Evolutionary conservation across 164 flowering plant species (phyloP), one percentile per base, ranked within the genome.

Genomic region (Buxus sempervirens): DNA sequence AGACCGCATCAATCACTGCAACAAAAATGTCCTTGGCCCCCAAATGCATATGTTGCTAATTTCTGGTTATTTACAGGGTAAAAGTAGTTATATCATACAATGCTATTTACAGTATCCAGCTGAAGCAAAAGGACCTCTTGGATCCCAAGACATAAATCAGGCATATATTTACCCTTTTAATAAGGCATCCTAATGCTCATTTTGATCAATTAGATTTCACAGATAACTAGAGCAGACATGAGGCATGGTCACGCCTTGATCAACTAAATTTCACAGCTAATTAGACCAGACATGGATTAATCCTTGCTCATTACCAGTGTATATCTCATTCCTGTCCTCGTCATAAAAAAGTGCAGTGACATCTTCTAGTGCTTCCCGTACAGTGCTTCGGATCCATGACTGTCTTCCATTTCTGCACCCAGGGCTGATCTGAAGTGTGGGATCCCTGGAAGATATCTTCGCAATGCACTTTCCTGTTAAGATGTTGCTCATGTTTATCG

Each of bases 401-500:
- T 64, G 20, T 0, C 49, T 51, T 1, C 28, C 20, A 27, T 20
- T 67, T 62, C 62, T 75, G 49, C 67, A 63, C 28, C 67, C 18
- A 24, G 66, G 62, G 68, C 72, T 68, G 36, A 68, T 70, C 54
- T 59, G 58, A 54, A 61, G 62, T 22, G 57, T 64, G 60, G 72
- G 69, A 54, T 70, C 68, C 20, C 26, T 51, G 7, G 72, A 61
- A 53, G 63, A 75, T 16, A 73, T 76, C 71, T 79, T 79, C 0
- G 78, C 76, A 54, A 79, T 67, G 72, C 81, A 75, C 61, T 75
- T 72, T 41, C 82, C 77, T 9, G 79, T 79, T 75, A 79, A 56
- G 66, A 79, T 79, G 58, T 75, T 75, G 73, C 81, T 75, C 67
- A 79, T 76, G 70, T 76, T 75, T 70, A 75, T 79, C 0, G 82